Conservation (phyloP, 192 early-diverging fungal genomes). For the Linderina pennispora region DNA sequence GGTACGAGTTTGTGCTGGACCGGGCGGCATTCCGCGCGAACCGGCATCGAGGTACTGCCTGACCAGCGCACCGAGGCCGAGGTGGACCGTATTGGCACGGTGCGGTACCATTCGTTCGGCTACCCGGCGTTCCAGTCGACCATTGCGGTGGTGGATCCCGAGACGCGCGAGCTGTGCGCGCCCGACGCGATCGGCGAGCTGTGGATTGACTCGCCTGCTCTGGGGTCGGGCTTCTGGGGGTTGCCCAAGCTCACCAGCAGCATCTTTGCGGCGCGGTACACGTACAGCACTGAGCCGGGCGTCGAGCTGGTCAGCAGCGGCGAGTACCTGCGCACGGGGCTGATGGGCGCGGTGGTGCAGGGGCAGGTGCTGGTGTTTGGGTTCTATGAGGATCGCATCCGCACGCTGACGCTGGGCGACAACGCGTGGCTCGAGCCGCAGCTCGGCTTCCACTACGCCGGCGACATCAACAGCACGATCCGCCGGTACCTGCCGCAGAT, state of each 20-base stretch:
- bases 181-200: constrained; percentile 76
- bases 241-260: constrained; percentile 66
- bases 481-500: constrained; percentile 26
- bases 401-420: constrained; percentile 36
- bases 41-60: constrained; percentile 52
- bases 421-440: constrained; percentile 25
- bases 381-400: constrained; percentile 69
- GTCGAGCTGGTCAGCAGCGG: constrained; percentile 40
- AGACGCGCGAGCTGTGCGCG: constrained; percentile 67
- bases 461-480: constrained; percentile 31
- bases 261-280: constrained; percentile 62
- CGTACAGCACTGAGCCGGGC: constrained; percentile 6
- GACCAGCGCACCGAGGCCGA: constrained; percentile 16
- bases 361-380: constrained; percentile 73
- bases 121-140: constrained; percentile 45
- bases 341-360: constrained; percentile 63
- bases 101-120: constrained; percentile 40
- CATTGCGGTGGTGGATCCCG: constrained; percentile 75
- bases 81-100: constrained; percentile 24
- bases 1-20: constrained; percentile 61
- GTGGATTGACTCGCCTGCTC: constrained; percentile 71
- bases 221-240: constrained; percentile 73
- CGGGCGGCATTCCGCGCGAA: constrained; percentile 57
- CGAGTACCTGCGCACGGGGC: constrained; percentile 70
- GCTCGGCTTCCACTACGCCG: constrained; percentile 40